These are phyloP conservation scores for Phaeomoniella chlamydospora DNA, from an alignment of 2,329 filamentous ascomycete species.

Conservation along the genomic window DNA sequence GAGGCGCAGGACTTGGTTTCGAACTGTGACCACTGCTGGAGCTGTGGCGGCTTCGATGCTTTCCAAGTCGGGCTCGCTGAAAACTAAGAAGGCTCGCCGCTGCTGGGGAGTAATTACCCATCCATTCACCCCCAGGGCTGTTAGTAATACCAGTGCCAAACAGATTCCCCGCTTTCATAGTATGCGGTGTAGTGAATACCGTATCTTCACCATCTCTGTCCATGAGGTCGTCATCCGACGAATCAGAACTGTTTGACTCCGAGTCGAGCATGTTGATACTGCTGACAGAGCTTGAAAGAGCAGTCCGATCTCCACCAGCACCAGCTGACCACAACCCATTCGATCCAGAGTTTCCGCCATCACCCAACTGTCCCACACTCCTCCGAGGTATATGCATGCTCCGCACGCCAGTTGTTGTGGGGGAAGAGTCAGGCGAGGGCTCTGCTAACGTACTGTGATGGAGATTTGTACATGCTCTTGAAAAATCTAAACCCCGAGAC, in stretches of 20 bases:
- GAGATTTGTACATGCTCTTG: conserved; percentile 79
- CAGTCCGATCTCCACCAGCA: conserved; percentile 53
- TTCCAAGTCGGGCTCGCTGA: conserved; percentile 43
- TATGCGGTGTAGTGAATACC: conserved; percentile 71
- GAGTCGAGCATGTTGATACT: conserved; percentile 68
- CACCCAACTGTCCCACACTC: conserved; percentile 17
- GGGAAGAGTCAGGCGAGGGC: conserved; percentile 80
- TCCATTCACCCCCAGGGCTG: conserved; percentile 47
- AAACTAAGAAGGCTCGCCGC: conserved; percentile 71
- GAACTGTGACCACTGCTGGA: conserved; percentile 55
- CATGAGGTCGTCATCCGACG: conserved; percentile 39
- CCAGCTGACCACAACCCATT: conserved; percentile 54
- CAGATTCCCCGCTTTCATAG: conserved; percentile 39
- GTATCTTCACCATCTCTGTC: conserved; percentile 63
- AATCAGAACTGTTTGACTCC: conserved; percentile 60
- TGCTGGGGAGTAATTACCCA: conserved; percentile 52
- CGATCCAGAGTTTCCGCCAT: neutral
- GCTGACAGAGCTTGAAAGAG: conserved; percentile 66
- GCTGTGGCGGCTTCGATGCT: conserved; percentile 47
- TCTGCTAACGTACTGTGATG: conserved; percentile 92
- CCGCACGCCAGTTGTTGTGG: conserved; percentile 53
- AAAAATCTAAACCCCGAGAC: conserved; percentile 84
- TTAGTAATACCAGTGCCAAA: conserved; percentile 31
- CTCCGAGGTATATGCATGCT: conserved; percentile 28
- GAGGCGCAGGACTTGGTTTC: conserved; percentile 54